These are phyloP conservation scores for Geoglossum cookeanum DNA, from an alignment of 2,329 filamentous ascomycete genomes.

Conservation along the genomic window DNA sequence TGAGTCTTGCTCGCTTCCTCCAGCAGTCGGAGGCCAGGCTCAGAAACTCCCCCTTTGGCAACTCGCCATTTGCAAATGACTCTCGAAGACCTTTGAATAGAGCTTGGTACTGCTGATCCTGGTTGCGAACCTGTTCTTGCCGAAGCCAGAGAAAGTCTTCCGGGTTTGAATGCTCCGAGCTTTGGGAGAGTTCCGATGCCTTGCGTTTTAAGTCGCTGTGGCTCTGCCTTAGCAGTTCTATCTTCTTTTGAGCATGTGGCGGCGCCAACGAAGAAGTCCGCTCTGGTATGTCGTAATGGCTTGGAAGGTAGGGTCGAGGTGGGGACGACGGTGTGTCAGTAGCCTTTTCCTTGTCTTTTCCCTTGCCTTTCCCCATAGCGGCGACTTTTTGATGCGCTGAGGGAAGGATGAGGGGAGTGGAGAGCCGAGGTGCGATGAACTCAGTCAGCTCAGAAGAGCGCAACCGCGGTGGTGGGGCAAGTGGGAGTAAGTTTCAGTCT, in stretches of 20 bases:
- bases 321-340: neutral
- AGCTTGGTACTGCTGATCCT: neutral
- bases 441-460: neutral
- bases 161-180: neutral
- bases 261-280: neutral
- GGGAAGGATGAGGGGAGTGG: neutral
- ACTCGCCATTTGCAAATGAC: neutral
- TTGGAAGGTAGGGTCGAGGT: neutral
- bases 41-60: neutral
- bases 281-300: neutral
- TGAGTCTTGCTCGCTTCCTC: conserved; percentile 4
- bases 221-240: neutral
- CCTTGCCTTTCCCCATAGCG: neutral
- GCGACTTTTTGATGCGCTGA: neutral
- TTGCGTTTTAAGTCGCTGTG: neutral
- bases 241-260: neutral
- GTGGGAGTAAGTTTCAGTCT: neutral
- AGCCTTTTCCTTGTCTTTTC: neutral
- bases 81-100: neutral
- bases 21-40: neutral
- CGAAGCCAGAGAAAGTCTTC: neutral
- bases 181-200: neutral
- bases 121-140: neutral
- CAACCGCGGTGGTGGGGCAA: neutral
- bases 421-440: neutral